Percentiles rank a stretch among this genome's conserved stretches.
These are phyloP conservation scores for Neurospora tetraspora DNA, from an alignment of 495 filamentous ascomycete species.

Conservation along the genomic window DNA sequence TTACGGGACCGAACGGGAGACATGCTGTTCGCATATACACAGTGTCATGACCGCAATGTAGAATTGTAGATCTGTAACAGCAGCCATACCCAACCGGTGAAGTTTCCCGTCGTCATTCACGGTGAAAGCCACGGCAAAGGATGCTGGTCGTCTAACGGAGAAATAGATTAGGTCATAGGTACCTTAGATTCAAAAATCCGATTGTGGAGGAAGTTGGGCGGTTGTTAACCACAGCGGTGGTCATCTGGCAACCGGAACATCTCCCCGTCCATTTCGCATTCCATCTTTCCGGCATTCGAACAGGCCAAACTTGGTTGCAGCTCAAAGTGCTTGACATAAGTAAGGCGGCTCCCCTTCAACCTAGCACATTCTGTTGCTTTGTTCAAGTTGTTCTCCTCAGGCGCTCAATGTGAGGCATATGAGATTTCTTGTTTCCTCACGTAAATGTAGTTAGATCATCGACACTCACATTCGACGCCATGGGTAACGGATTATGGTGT, in stretches of 20 bases:
- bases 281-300: not conserved
- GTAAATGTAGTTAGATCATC: not conserved
- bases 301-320: not conserved
- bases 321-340: not conserved
- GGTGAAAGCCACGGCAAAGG: not conserved
- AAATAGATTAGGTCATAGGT: not conserved
- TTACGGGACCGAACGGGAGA: no score
- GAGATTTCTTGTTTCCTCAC: not conserved
- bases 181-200: not conserved
- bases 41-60: not conserved
- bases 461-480: not conserved
- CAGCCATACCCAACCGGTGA: not conserved
- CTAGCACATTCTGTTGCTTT: not conserved
- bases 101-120: not conserved
- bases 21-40: no score
- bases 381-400: not conserved
- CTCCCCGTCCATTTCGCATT: not conserved
- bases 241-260: not conserved
- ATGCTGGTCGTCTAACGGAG: not conserved
- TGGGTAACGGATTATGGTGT: not conserved
- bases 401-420: not conserved
- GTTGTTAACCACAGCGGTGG: not conserved
- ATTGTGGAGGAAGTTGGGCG: not conserved
- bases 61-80: not conserved
- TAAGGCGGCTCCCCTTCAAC: not conserved